Base-by-base conservation (phyloP, 768 basidiomycete species). In the Pleurotus tuber-regium region DNA sequence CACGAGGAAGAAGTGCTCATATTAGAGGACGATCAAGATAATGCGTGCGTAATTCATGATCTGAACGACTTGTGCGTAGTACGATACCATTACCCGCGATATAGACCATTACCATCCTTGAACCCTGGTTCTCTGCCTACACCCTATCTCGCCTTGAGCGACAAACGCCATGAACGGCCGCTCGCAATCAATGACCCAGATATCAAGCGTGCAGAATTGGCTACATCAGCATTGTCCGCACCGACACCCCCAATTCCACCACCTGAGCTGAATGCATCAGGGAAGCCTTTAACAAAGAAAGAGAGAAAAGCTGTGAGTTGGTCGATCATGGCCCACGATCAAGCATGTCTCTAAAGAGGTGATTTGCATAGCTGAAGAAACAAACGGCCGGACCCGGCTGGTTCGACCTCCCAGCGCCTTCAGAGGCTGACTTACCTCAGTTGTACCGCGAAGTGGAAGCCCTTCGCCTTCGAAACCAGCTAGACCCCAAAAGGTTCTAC, bases 401-500 rank as follows among this genome's bases (percentile, higher is more conserved):
- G 92, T 94, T 92, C 64, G 89, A 94, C 65, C 76, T 95, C 50
- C 90, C 92, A 16, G 86, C 88, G 14, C 92, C 92, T 18, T 67
- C 80, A 11, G 87, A 89, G 59, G 82, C 87, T 10, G 90, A 93
- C 54, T 72, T 91, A 12, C 89, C 91, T 29, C 78, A 83, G 30
- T 67, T 94, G 33, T 70, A 92, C 60, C 86, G 88, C 46, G 92
- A 97, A 70, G 86, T 92, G 9, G 89, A 95, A 63, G 87, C 94
- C 0, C 72, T 95, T 51, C 86, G 92, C 25, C 71, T 97, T 41
- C 82, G 87, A 43, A 92, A 92, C 63, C 87, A 92, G 52, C 78
- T 97, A 16, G 94, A 97, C 61, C 92, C 92, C 14, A 97, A 96
- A 65, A 80, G 90, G 18, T 95, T 95, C 70, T 91, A 94, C 69